phyloP scores from a whole-genome alignment of 2,329 filamentous ascomycete species.

The Talaromyces amestolkiae region DNA sequence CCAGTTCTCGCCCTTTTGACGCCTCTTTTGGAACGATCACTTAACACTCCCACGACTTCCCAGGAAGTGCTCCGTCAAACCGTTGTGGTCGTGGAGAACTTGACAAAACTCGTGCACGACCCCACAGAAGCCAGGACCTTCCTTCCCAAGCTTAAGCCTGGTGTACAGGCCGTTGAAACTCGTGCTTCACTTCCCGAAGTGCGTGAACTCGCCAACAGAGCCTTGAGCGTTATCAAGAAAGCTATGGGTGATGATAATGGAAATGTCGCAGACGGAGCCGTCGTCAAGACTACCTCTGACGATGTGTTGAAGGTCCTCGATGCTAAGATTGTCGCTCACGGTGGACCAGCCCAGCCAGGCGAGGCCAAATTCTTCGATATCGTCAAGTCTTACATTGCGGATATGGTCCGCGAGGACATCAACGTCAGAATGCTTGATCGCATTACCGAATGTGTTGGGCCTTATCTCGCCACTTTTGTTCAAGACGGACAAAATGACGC shows the following conservation, averaged over 20 bases:
- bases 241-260: conserved; percentile 74
- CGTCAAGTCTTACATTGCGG: conserved; percentile 70
- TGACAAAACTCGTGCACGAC: conserved; percentile 96
- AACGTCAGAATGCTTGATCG: conserved; percentile 77
- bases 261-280: conserved; percentile 42
- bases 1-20: conserved; percentile 92
- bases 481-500: conserved; percentile 60
- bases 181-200: conserved; percentile 93
- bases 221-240: conserved; percentile 82
- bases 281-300: conserved; percentile 63
- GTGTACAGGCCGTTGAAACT: conserved; percentile 83
- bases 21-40: conserved; percentile 85
- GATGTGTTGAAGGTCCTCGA: conserved; percentile 76
- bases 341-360: conserved; percentile 62
- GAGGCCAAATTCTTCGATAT: conserved; percentile 62
- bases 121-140: conserved; percentile 93
- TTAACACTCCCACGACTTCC: conserved; percentile 85
- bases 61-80: conserved; percentile 96
- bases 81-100: conserved; percentile 93
- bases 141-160: conserved; percentile 88
- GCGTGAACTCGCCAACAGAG: conserved; percentile 79
- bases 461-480: conserved; percentile 73
- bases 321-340: conserved; percentile 68
- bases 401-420: conserved; percentile 83
- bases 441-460: conserved; percentile 65